Evolutionary conservation across 1,139 yeast genomes (phyloP).

Genomic region (Tardiomyces blankii): DNA sequence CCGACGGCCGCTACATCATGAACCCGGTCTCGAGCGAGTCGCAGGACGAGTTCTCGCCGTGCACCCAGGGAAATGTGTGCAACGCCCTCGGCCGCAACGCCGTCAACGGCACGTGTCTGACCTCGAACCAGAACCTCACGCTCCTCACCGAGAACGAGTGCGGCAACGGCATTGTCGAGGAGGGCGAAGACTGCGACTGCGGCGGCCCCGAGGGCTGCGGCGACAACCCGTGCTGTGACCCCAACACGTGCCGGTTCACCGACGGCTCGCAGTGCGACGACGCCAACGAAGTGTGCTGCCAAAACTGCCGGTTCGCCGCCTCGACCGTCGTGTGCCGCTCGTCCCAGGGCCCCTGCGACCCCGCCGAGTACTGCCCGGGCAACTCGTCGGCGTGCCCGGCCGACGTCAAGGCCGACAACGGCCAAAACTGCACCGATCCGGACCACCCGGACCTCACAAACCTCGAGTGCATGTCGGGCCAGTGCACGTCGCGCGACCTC

Average conservation of each 20-base stretch:
- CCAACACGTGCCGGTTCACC: slow-evolving; percentile 26
- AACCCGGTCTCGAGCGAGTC: slow-evolving; percentile 25
- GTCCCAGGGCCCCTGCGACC: slow-evolving; percentile 28
- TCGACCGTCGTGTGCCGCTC: slow-evolving; percentile 22
- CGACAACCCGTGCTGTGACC: slow-evolving; percentile 27
- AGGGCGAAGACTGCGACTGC: slow-evolving; percentile 32
- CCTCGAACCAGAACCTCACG: slow-evolving; percentile 23
- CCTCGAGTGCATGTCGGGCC: slow-evolving; percentile 27
- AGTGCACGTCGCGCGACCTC: slow-evolving; percentile 28
- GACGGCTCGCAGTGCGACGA: slow-evolving; percentile 28
- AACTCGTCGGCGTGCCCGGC: slow-evolving; percentile 26
- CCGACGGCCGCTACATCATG: slow-evolving; percentile 28
- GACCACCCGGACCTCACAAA: slow-evolving; percentile 10
- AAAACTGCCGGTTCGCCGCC: slow-evolving; percentile 23
- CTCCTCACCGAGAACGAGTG: slow-evolving; percentile 26
- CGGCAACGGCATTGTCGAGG: slow-evolving; percentile 32
- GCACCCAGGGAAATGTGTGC: slow-evolving; percentile 30
- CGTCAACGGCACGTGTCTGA: slow-evolving; percentile 25
- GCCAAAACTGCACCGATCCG: slow-evolving; percentile 18
- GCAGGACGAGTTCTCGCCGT: slow-evolving; percentile 23
- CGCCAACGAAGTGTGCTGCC: slow-evolving; percentile 26
- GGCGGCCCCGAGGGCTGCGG: slow-evolving; percentile 29
- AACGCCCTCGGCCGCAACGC: slow-evolving; percentile 20
- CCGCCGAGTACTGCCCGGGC: slow-evolving; percentile 28
- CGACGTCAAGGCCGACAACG: slow-evolving; percentile 19